phyloP scores from a whole-genome alignment of 2,329 filamentous ascomycete genomes.

The Monilinia aucupariae region DNA sequence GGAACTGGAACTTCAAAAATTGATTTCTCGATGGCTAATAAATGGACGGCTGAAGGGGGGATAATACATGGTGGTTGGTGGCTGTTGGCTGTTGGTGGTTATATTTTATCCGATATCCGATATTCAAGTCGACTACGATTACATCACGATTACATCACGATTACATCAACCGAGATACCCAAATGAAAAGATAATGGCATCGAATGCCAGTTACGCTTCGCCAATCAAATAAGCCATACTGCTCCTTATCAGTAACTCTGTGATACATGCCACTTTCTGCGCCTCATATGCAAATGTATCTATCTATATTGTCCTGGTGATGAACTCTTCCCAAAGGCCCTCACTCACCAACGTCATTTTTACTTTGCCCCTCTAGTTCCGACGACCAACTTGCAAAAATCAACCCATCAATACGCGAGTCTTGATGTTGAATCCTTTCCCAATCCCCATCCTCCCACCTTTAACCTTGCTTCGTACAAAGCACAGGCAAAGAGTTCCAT shows the following conservation, averaged over 20 bases:
- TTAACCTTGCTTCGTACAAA: neutral
- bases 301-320: conserved; percentile 11
- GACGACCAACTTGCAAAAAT: neutral
- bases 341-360: conserved; percentile 1
- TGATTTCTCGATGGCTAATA: neutral
- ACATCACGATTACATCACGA: no score
- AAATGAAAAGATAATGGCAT: neutral
- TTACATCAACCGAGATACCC: conserved; percentile 1
- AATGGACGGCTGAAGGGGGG: neutral
- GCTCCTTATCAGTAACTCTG: conserved; percentile 5
- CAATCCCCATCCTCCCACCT: no score
- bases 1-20: neutral
- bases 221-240: neutral
- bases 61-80: neutral
- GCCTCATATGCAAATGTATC: conserved; percentile 9
- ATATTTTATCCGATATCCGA: neutral
- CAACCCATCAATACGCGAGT: conserved; percentile 2
- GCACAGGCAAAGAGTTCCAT: neutral
- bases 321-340: neutral
- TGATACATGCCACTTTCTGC: neutral
- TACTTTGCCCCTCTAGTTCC: neutral
- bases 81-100: conserved; percentile 1
- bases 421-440: neutral
- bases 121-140: no score
- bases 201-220: neutral